phyloP scores from a whole-genome alignment of 768 basidiomycete species.

The Mycena indigotica region DNA sequence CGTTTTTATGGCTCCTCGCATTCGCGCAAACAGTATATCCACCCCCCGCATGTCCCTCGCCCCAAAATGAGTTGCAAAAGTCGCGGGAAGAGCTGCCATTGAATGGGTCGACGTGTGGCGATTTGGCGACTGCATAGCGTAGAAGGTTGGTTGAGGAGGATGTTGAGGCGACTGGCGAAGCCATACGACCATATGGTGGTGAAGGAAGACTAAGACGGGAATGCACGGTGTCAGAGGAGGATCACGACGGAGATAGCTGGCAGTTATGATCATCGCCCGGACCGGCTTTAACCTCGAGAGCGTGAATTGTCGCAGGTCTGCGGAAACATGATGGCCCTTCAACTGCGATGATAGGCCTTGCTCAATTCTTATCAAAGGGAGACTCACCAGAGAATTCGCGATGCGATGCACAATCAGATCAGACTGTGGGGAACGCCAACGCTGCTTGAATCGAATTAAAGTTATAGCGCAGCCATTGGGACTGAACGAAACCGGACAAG shows the following conservation, averaged over 20 bases:
- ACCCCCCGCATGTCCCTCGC: slow-evolving; percentile 82
- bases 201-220: background rate
- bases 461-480: too few relatives aligned
- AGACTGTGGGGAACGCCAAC: too few relatives aligned
- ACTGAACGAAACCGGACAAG: too few relatives aligned
- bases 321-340: too few relatives aligned
- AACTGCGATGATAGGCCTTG: too few relatives aligned
- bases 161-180: background rate
- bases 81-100: slow-evolving; percentile 53
- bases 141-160: slow-evolving; percentile 22
- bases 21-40: slow-evolving; percentile 86
- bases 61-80: slow-evolving; percentile 99
- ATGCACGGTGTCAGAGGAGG: background rate
- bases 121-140: slow-evolving; percentile 24
- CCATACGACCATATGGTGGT: background rate
- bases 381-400: too few relatives aligned
- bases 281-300: background rate
- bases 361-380: too few relatives aligned
- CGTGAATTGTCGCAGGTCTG: too few relatives aligned
- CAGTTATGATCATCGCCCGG: background rate
- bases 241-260: background rate
- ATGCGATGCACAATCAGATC: too few relatives aligned
- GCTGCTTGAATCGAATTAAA: too few relatives aligned
- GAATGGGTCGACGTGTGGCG: slow-evolving; percentile 23
- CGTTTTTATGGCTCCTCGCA: slow-evolving; percentile 82